These are phyloP conservation scores for Golubevia pallescens DNA, from an alignment of 1,284 basidiomycete genomes.

Conservation along the genomic window DNA sequence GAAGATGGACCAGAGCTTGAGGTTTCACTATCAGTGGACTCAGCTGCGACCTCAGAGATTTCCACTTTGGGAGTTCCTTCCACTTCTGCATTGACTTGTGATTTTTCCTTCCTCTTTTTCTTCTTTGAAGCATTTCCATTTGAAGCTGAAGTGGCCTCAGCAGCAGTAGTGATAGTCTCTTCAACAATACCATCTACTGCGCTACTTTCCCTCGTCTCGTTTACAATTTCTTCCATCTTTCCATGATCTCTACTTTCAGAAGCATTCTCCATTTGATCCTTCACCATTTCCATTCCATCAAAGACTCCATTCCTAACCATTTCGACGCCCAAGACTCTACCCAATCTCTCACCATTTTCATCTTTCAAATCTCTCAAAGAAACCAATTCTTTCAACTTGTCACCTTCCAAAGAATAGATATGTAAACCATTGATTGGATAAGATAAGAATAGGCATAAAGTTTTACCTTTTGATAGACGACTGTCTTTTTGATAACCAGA, in stretches of 20 bases:
- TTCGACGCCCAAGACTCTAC: neutral
- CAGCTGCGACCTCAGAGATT: neutral
- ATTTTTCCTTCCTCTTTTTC: neutral
- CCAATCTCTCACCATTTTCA: neutral
- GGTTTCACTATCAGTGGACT: no score
- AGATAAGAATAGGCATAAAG: neutral
- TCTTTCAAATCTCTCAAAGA: neutral
- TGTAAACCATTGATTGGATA: neutral
- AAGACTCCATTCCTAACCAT: neutral
- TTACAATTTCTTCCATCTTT: neutral
- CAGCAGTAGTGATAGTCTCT: neutral
- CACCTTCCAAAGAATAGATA: neutral
- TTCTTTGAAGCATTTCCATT: neutral
- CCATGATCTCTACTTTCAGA: neutral
- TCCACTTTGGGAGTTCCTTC: neutral
- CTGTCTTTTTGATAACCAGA: neutral
- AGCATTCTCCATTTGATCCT: neutral
- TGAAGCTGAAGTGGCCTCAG: neutral
- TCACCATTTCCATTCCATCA: no score
- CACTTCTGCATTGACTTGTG: neutral
- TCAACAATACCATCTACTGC: neutral
- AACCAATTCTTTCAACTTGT: neutral
- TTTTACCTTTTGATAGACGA: neutral
- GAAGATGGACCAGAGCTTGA: no score
- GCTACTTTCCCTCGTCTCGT: neutral